phyloP scores from a whole-genome alignment of 805 yeast species.

The Kazachstania bromeliacearum region DNA sequence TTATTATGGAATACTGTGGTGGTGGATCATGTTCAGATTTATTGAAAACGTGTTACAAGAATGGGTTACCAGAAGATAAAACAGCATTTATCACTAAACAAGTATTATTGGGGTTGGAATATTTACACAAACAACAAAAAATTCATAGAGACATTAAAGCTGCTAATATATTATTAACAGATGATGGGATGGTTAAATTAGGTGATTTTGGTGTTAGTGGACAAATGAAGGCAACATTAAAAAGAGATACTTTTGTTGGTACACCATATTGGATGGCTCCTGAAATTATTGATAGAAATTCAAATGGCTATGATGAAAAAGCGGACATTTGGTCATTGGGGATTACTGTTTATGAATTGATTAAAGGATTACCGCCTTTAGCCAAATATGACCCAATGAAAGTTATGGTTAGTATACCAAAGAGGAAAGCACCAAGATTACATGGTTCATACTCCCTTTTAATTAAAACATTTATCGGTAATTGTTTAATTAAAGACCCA shows the following conservation, averaged over 20 bases:
- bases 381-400: constrained; percentile 67
- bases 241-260: constrained; percentile 77
- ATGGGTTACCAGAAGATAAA: constrained; percentile 34
- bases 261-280: constrained; percentile 99
- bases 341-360: constrained; percentile 78
- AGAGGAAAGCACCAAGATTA: constrained; percentile 24
- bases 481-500: constrained; percentile 64
- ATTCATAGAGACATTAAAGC: constrained; percentile 88
- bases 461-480: constrained; percentile 46
- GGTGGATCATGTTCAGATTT: constrained; percentile 87
- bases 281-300: constrained; percentile 55
- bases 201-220: constrained; percentile 95
- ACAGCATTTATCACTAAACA: constrained; percentile 56
- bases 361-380: constrained; percentile 76
- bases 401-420: constrained; percentile 45
- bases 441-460: constrained; percentile 25
- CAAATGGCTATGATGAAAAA: constrained; percentile 62
- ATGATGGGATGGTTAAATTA: constrained; percentile 59
- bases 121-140: constrained; percentile 63
- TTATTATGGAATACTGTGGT: constrained; percentile 91
- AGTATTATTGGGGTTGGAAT: constrained; percentile 60
- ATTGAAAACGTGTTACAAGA: constrained; percentile 34
- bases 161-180: constrained; percentile 75
- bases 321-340: constrained; percentile 97
- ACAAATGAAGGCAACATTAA: constrained; percentile 58